Evolutionary conservation across 805 yeast species (phyloP), one percentile per base, ranked within the genome.

Genomic region (Ogataea pini): DNA sequence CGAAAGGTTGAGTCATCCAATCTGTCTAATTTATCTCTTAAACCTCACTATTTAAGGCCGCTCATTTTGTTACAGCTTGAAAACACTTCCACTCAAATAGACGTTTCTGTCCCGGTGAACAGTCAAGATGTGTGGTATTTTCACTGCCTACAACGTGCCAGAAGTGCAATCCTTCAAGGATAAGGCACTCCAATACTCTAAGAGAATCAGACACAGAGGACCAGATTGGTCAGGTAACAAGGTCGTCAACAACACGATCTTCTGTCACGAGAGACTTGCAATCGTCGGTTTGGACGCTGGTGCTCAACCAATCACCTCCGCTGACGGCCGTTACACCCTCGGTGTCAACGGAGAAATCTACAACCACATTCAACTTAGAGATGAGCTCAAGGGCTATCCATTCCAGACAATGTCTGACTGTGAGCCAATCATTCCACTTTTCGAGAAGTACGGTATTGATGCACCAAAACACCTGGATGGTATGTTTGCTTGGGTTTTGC

Each of bases 161-260:
- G 86, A 89, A 57, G 85, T 87, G 51, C 84, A 85, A 60, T 72
- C 76, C 47, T 94, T 87, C 79, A 92, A 91, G 72, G 80, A 84
- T 54, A 84, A 84, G 66, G 98, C 98, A 38, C 77, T 94, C 54
- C 95, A 89, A 69, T 78, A 89, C 68, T 79, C 98, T 54, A 92
- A 89, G 72, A 82, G 91, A 72, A 86, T 92, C 69, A 85, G 99
- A 75, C 99, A 94, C 73, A 85, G 99, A 73, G 99, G 99, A 64
- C 99, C 99, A 59, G 99, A 94, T 73, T 94, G 99, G 99, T 79
- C 90, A 32, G 99, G 99, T 64, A 90, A 89, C 82, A 68, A 78
- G 56, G 73, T 79, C 57, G 82, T 83, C 66, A 88, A 88, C 83
- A 69, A 75, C 56, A 89, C 97, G 41, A 84, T 94, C 58, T 72